Evolutionary conservation across 306 rosid species (phyloP).

Genomic region (Fragaria vesca): DNA sequence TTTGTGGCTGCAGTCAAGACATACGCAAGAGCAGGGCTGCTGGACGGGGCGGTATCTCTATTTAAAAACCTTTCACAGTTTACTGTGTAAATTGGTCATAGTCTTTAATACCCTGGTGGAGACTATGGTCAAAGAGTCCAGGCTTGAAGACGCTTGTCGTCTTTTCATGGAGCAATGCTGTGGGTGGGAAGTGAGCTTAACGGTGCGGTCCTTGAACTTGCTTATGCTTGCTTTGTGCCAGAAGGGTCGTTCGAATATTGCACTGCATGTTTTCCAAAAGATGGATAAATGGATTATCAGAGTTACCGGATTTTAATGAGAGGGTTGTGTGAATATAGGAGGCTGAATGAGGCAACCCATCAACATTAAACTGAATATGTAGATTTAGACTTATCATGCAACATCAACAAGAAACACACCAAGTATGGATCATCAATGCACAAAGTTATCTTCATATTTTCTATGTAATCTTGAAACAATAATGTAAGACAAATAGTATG

Average conservation of each 20-base stretch:
- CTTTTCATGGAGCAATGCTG: conserved; percentile 37
- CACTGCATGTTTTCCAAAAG: conserved; percentile 39
- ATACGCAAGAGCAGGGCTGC: conserved; percentile 31
- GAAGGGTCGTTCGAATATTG: conserved; percentile 36
- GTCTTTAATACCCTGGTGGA: conserved; percentile 43
- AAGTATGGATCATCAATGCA: no score
- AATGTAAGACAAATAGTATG: background rate
- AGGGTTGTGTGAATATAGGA: background rate
- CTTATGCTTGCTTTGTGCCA: conserved; percentile 38
- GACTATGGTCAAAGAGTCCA: conserved; percentile 36
- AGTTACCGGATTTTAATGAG: no score
- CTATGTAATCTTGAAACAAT: background rate
- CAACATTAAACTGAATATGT: no score
- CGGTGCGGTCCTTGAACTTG: conserved; percentile 28
- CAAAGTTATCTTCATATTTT: no score
- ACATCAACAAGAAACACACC: no score
- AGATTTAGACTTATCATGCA: no score
- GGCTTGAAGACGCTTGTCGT: conserved; percentile 32
- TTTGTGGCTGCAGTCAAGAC: conserved; percentile 38
- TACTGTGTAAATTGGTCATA: conserved; percentile 43
- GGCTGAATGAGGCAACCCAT: conserved; percentile 39
- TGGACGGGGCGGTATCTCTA: conserved; percentile 31
- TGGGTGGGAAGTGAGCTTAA: conserved; percentile 39
- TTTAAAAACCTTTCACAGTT: conserved; percentile 34
- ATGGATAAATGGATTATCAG: conserved; percentile 41